Base-by-base conservation (phyloP, 2,329 filamentous ascomycete species). In the Simplicillium aogashimaense region DNA sequence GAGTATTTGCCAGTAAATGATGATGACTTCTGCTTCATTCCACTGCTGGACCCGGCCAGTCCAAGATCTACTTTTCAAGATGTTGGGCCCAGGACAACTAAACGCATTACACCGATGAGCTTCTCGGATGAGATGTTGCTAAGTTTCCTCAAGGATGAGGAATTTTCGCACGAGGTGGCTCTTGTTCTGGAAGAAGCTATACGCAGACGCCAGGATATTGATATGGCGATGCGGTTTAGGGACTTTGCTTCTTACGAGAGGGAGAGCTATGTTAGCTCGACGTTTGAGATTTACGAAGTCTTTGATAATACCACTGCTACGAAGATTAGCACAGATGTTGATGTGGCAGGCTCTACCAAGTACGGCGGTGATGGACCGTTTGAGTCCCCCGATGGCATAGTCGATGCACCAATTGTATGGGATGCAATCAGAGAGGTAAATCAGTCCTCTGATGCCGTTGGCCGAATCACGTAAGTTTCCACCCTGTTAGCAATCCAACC, bases 271-370 rank as follows among this genome's bases (percentile, higher is more conserved):
- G 62, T 63, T 3, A 69, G 70, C 43, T 67, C 69, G 3, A 72
- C 72, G 13, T 75, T 74, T 45, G 72, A 76, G 46, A 67, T 78
- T 4, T 78, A 75, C 48, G 74, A 78, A 45, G 61, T 79, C 11
- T 65, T 63, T 1, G 54, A 55, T 4, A 66, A 74, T 40, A 68
- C 69, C 3, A 48, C 54, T 2, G 63, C 67, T 13, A 34, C 42
- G 36, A 59, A 54, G 45, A 49, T 51, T 33, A 60, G 50, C 29
- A 32, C 51, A 11, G 57, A 60, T 28, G 43, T 44, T 3, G 54
- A 58, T 38, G 46, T 43, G 7, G 46, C 47, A 10, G 40, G 49
- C 7, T 44, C 54, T n/a, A 39, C 51, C 40, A 53, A 49, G 38
- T 50, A 57, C 29, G 41, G 46, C 5, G 54, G 51, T 1, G 48